Evolutionary conservation across 2,329 filamentous ascomycete genomes (phyloP).

Genomic region (Beauveria brongniartii): DNA sequence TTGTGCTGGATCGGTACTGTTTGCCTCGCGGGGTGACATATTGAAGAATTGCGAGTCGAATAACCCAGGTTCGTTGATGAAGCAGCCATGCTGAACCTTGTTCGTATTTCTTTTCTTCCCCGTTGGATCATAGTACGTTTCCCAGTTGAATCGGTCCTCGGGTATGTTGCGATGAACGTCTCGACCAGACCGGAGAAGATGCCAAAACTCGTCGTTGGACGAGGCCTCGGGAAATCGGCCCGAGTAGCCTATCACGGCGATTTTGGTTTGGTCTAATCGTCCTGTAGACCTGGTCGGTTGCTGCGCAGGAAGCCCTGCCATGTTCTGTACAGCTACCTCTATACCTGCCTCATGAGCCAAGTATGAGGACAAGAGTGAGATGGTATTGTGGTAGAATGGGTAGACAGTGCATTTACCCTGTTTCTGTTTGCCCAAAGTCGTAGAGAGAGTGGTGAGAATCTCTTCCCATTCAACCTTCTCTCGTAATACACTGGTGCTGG

Average conservation of each 20-base stretch:
- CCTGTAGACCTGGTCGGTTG: not conserved
- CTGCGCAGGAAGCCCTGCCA: not conserved
- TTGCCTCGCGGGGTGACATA: conserved; percentile 62
- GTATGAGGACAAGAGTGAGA: not conserved
- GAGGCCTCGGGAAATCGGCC: conserved; percentile 36
- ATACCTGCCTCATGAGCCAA: not conserved
- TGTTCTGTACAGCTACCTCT: not conserved
- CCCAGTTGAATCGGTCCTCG: conserved; percentile 46
- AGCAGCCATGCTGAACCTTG: not conserved
- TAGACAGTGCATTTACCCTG: not conserved
- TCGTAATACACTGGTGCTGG: not conserved
- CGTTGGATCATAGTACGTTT: conserved; percentile 56
- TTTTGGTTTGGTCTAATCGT: conserved; percentile 37
- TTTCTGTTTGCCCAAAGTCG: not conserved
- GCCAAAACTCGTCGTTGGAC: conserved; percentile 45
- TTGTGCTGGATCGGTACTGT: conserved; percentile 67
- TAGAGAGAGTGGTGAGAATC: not conserved
- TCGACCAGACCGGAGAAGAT: conserved; percentile 56
- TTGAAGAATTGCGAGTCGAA: conserved; percentile 75
- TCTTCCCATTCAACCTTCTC: not conserved
- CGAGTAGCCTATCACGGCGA: conserved; percentile 68
- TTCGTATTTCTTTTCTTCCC: conserved; percentile 42
- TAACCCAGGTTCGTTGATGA: conserved; percentile 55
- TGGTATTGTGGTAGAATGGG: not conserved
- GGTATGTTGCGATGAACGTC: conserved; percentile 60